Conservation (phyloP, 305 asterid species). For the Fraxinus dipetala region DNA sequence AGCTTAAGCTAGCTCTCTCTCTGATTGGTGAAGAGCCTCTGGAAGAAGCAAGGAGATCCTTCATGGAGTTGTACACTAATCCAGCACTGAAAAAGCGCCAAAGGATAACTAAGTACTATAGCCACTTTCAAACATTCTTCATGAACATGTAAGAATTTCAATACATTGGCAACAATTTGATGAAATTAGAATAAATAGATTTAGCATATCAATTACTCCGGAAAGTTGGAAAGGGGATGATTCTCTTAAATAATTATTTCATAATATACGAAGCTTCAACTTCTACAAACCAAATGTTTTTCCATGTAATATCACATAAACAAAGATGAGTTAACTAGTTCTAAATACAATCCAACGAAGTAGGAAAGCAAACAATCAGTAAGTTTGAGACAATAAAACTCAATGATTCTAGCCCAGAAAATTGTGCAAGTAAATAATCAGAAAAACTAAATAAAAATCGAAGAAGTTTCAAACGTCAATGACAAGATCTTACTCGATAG, state of each 20-base stretch:
- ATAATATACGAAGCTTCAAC: constrained; percentile 5
- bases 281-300: neutral
- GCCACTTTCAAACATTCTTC: constrained; percentile 15
- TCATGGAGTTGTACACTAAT: constrained; percentile 65
- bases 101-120: constrained; percentile 19
- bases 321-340: constrained; percentile 9
- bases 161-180: constrained; percentile 11
- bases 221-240: neutral
- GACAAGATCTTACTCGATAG: constrained; percentile 70
- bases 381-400: neutral
- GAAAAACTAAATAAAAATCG: neutral
- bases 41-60: constrained; percentile 75
- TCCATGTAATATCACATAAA: neutral
- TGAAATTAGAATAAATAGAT: constrained; percentile 21
- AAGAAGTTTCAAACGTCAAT: constrained; percentile 18
- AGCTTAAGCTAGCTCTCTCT: constrained; percentile 84
- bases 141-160: constrained; percentile 12
- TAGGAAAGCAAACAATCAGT: constrained; percentile 2
- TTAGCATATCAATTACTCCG: constrained; percentile 8
- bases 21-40: constrained; percentile 86
- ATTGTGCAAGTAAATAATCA: neutral
- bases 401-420: neutral
- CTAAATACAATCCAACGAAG: neutral
- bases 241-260: constrained; percentile 11
- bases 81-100: constrained; percentile 51